Evolutionary conservation across 306 rosid genomes (phyloP).

Genomic region (Rosa persica): DNA sequence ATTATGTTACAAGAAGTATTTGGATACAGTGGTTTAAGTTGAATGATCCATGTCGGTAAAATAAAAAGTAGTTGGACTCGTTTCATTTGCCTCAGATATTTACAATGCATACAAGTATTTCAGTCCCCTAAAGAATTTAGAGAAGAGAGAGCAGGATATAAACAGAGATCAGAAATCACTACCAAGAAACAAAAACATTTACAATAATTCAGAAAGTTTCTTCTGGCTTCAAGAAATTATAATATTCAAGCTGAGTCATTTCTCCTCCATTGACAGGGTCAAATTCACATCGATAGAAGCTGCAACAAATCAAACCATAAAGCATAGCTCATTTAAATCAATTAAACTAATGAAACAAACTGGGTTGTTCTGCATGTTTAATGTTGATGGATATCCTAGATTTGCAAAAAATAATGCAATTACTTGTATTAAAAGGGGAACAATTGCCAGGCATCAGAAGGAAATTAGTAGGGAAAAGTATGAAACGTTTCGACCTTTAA

Average conservation of each 20-base stretch:
- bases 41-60: neutral
- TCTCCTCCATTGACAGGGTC: constrained; percentile 70
- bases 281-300: constrained; percentile 77
- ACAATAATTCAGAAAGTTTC: constrained; percentile 44
- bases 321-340: neutral
- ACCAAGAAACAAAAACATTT: constrained; percentile 18
- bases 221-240: constrained; percentile 70
- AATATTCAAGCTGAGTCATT: constrained; percentile 74
- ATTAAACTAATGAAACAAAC: neutral
- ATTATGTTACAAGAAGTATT: neutral
- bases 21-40: neutral
- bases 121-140: constrained; percentile 13
- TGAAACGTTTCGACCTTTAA: neutral
- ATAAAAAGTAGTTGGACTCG: neutral
- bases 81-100: constrained; percentile 14
- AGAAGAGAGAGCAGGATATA: constrained; percentile 13
- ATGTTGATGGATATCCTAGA: neutral
- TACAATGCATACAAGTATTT: constrained; percentile 18
- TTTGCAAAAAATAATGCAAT: neutral
- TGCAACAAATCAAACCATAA: constrained; percentile 35
- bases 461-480: neutral
- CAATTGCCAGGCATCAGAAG: neutral
- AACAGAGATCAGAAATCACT: constrained; percentile 30
- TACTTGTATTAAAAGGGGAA: neutral
- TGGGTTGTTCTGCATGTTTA: neutral